Evolutionary conservation across 2,329 filamentous ascomycete genomes (phyloP), one percentile per base, ranked within the genome.

Genomic region (Shiraia sp.): DNA sequence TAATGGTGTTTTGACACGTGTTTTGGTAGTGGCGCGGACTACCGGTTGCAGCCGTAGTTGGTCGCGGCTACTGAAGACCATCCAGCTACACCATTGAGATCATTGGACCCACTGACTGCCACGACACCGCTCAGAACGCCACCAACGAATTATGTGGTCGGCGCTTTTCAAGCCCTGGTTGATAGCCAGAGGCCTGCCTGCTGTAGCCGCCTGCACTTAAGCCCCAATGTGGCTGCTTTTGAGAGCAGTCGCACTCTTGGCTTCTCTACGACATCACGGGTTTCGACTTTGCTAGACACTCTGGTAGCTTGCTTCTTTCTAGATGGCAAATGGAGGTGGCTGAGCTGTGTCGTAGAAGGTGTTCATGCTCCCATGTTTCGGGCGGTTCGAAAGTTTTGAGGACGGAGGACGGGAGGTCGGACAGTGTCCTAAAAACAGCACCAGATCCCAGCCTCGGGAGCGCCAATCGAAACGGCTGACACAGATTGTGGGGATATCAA

Each of bases 1-100:
- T 41, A 19, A 12, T 30, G 16, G 36, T 33, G 17, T 32, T 43
- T 43, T 52, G 52, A 49, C 50, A 59, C 52, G 49, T 55, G 40
- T 53, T 32, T 40, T 32, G 42, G 37, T 34, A 34, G 40, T 44
- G 39, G 41, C 47, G 36, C 35, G 32, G 32, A 32, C 34, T 25
- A 22, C 36, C 23, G 27, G 9, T 36, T 45, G 37, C 36, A 32
- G n/a, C 28, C 36, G 10, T 7, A 26, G 31, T 22, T n/a, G 32
- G 44, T 41, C 47, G 52, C 48, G 54, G 53, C 54, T 54, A 55
- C 42, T 17, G 16, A 33, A 26, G 33, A 24, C 32, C 37, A 25
- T 19, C 33, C 39, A 16, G 27, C 33, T 30, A 36, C 22, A 14
- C 17, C 32, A 34, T 27, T n/a, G 40, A 34, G 28, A 26, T 29